Conservation (phyloP, 768 basidiomycete species). For the Pleurotus cornucopiae region DNA sequence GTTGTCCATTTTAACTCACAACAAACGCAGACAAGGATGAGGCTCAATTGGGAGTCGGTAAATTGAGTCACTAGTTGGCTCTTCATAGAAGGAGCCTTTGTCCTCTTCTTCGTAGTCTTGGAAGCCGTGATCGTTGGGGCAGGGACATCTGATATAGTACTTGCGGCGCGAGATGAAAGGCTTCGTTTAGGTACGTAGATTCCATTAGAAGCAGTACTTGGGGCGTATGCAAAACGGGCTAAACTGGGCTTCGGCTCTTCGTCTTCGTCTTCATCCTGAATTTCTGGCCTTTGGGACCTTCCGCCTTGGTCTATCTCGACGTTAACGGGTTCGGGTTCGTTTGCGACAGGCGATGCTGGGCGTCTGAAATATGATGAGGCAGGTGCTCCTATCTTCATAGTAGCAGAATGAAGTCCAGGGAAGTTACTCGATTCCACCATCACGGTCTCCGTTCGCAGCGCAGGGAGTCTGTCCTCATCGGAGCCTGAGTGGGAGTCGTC, state of each 20-base stretch:
- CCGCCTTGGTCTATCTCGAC: no score
- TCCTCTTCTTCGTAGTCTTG: constrained; percentile 10
- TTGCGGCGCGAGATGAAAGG: neutral
- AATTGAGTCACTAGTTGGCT: constrained; percentile 30
- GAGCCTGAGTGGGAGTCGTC: neutral
- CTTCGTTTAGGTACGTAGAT: constrained; percentile 7
- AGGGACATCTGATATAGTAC: constrained; percentile 1
- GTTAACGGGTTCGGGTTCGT: no score
- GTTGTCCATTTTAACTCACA: constrained; percentile 69
- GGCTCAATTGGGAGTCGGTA: constrained; percentile 41
- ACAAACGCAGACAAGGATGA: constrained; percentile 53
- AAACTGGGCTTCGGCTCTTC: constrained; percentile 17
- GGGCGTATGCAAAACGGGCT: constrained; percentile 36
- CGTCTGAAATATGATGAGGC: no score
- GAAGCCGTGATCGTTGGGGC: constrained; percentile 3
- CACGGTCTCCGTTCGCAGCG: no score
- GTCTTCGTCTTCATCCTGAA: no score
- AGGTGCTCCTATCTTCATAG: no score
- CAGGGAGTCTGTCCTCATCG: neutral
- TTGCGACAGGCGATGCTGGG: no score
- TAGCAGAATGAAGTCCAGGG: no score
- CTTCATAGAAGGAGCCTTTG: constrained; percentile 2
- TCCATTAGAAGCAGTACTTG: neutral
- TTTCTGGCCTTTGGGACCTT: no score
- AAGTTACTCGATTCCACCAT: no score